Percentiles rank a stretch among this genome's conserved stretches.
Evolutionary conservation across 768 basidiomycete species (phyloP).

Genomic region (Sarcodon aspratus): DNA sequence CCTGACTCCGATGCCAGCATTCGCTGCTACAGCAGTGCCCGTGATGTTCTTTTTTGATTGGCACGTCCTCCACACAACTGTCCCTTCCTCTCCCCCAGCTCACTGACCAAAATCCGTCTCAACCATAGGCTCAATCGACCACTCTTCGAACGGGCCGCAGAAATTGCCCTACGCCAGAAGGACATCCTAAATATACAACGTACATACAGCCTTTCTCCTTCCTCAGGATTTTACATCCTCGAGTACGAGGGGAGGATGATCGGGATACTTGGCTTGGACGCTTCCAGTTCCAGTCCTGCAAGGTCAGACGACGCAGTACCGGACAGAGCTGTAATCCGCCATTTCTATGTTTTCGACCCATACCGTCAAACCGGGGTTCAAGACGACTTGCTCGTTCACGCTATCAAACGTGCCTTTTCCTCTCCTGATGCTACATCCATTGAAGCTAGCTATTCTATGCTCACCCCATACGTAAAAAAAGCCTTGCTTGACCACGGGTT

Average conservation of each 20-base stretch:
- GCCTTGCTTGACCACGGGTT: constrained; percentile 36
- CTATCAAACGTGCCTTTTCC: constrained; percentile 45
- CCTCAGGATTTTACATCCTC: constrained; percentile 63
- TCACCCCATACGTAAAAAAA: constrained; percentile 31
- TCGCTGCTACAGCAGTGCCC: constrained; percentile 52
- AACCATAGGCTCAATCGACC: constrained; percentile 55
- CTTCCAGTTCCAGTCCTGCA: constrained; percentile 30
- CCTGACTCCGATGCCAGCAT: constrained; percentile 50
- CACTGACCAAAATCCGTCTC: too few species aligned
- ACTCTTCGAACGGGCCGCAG: constrained; percentile 44
- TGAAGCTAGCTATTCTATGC: constrained; percentile 30
- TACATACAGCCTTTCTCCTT: constrained; percentile 49
- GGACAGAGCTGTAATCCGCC: constrained; percentile 48
- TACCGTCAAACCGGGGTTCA: constrained; percentile 49
- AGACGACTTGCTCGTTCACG: constrained; percentile 53
- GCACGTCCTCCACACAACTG: constrained; percentile 23
- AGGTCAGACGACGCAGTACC: constrained; percentile 8
- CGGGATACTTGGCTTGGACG: constrained; percentile 64
- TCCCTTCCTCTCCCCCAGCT: not conserved
- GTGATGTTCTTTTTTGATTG: constrained; percentile 62
- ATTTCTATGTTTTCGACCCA: constrained; percentile 61
- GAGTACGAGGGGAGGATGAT: constrained; percentile 47
- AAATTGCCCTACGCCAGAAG: constrained; percentile 37
- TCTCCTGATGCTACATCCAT: constrained; percentile 13
- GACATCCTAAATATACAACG: constrained; percentile 42